Conservation (phyloP, 2,329 filamentous ascomycete species). For the Sporothrix globosa region DNA sequence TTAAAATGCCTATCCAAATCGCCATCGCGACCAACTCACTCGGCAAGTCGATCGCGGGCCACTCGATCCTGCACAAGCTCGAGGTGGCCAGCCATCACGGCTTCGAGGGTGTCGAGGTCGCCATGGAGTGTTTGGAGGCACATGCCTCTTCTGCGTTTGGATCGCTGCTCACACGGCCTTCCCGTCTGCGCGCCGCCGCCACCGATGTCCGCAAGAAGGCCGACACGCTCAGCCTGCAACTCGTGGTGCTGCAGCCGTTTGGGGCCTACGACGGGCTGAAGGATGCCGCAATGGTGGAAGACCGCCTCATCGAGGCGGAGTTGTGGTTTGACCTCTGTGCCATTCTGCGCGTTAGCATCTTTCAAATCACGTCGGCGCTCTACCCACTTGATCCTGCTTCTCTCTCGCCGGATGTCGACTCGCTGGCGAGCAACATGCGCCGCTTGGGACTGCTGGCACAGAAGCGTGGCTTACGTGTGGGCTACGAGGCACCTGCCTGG, state of each 20-base stretch:
- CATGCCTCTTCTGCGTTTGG: neutral
- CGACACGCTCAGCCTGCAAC: constrained; percentile 1
- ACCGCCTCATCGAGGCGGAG: neutral
- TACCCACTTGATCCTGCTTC: neutral
- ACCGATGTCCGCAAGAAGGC: neutral
- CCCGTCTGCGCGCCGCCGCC: constrained; percentile 6
- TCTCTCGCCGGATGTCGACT: neutral
- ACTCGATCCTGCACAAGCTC: constrained; percentile 7
- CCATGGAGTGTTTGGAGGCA: constrained; percentile 1
- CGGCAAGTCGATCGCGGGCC: constrained; percentile 18
- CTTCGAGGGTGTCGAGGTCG: neutral
- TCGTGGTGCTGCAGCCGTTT: constrained; percentile 9
- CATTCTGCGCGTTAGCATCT: neutral
- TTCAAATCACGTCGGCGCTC: constrained; percentile 9
- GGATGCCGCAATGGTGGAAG: neutral
- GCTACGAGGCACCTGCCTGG: constrained; percentile 21
- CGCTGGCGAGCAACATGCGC: constrained; percentile 9
- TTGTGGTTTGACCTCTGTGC: constrained; percentile 11
- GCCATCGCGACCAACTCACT: constrained; percentile 18
- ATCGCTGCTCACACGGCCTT: neutral
- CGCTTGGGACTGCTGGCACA: neutral
- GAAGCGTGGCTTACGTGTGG: neutral
- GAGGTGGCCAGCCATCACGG: constrained; percentile 9
- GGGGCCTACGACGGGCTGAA: constrained; percentile 15
- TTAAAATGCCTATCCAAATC: neutral